Percentiles rank a stretch among this genome's conserved stretches.
Conservation (phyloP, 2,329 filamentous ascomycete genomes). For the Pseudopithomyces chartarum region DNA sequence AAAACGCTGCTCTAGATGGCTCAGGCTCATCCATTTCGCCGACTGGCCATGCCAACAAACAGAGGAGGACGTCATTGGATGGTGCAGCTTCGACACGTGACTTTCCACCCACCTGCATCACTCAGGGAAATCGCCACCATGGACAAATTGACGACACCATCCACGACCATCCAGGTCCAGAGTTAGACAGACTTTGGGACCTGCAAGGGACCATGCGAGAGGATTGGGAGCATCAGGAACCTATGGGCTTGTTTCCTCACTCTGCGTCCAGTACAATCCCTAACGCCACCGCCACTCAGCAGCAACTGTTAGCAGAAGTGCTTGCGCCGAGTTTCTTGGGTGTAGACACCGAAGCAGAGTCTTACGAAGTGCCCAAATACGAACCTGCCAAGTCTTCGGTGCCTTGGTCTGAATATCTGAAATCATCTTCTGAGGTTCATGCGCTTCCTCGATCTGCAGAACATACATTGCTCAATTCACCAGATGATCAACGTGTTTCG, state of each 20-base stretch:
- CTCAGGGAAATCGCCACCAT: slow-evolving; percentile 14
- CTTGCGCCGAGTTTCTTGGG: slow-evolving; percentile 30
- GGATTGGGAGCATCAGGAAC: slow-evolving; percentile 47
- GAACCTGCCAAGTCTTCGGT: slow-evolving; percentile 36
- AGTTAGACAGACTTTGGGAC: slow-evolving; percentile 17
- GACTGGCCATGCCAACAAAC: slow-evolving; percentile 28
- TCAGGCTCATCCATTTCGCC: slow-evolving; percentile 23
- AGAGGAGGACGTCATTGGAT: slow-evolving; percentile 24
- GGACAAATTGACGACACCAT: neutral
- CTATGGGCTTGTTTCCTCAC: slow-evolving; percentile 46
- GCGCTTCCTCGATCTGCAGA: slow-evolving; percentile 17
- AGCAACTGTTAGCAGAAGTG: slow-evolving; percentile 46
- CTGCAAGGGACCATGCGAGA: slow-evolving; percentile 41
- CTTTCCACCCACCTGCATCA: slow-evolving; percentile 8
- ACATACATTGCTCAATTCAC: slow-evolving; percentile 12
- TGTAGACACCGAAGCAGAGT: slow-evolving; percentile 22
- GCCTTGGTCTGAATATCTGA: slow-evolving; percentile 44
- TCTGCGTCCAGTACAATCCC: slow-evolving; percentile 48
- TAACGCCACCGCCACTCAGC: slow-evolving; percentile 48
- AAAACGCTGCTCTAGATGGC: slow-evolving; percentile 11
- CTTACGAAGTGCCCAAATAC: slow-evolving; percentile 13
- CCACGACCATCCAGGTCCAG: neutral
- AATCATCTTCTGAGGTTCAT: slow-evolving; percentile 20
- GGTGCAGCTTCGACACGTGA: slow-evolving; percentile 4
- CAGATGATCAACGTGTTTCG: slow-evolving; percentile 10